Evolutionary conservation across 768 basidiomycete genomes (phyloP).

Genomic region (Agrocybe pediades): DNA sequence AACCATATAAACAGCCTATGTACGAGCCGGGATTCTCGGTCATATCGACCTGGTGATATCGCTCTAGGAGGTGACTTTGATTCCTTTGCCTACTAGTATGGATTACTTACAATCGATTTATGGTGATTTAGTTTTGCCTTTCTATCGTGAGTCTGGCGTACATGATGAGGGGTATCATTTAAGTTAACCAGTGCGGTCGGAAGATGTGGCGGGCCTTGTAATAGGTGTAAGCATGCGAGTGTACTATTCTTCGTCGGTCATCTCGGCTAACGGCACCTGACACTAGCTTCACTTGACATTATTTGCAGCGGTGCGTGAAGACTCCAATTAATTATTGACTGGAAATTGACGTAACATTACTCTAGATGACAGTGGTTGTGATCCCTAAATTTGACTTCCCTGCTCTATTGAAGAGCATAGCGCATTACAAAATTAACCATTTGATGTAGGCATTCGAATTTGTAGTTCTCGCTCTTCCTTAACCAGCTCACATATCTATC

Average conservation of each 20-base stretch:
- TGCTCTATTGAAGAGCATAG: slow-evolving; percentile 47
- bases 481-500: background rate
- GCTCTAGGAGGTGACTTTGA: slow-evolving; percentile 34
- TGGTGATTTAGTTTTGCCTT: slow-evolving; percentile 29
- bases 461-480: background rate
- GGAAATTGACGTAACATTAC: background rate
- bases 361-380: slow-evolving; percentile 54
- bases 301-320: slow-evolving; percentile 48
- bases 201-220: slow-evolving; percentile 48
- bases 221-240: slow-evolving; percentile 42
- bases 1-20: slow-evolving; percentile 28
- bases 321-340: background rate
- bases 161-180: background rate
- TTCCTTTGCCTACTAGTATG: background rate
- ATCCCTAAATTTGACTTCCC: slow-evolving; percentile 45
- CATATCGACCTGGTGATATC: slow-evolving; percentile 54
- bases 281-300: slow-evolving; percentile 54
- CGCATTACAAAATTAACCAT: slow-evolving; percentile 46
- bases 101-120: slow-evolving; percentile 9
- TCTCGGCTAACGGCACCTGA: slow-evolving; percentile 13
- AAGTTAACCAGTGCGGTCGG: slow-evolving; percentile 3
- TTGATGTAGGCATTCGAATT: slow-evolving; percentile 35
- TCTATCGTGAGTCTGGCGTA: slow-evolving; percentile 43
- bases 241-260: background rate
- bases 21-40: slow-evolving; percentile 25